A percentile compares a stretch with the other conserved stretches of the same genome.
Evolutionary conservation across 2,329 filamentous ascomycete genomes (phyloP).

Genomic region (Diaporthe sp.): DNA sequence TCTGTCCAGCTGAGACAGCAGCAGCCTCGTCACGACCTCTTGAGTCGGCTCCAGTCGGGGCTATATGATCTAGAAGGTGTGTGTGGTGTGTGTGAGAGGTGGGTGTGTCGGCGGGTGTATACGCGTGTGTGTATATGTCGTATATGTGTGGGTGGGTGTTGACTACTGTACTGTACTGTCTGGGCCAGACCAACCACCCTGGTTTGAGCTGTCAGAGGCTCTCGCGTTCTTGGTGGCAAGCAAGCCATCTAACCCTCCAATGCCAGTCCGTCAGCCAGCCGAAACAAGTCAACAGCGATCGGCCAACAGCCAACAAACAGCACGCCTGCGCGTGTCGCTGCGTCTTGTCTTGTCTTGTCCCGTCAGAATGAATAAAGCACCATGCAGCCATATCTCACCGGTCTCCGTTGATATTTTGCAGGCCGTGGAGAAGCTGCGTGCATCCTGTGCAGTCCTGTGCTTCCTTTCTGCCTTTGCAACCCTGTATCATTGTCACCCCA

Average conservation of each 20-base stretch:
- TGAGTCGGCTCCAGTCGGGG: not conserved
- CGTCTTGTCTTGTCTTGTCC: not conserved
- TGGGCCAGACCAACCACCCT: slow-evolving; percentile 3
- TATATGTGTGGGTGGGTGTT: not conserved
- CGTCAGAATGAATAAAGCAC: slow-evolving; percentile 35
- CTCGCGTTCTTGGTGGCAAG: not conserved
- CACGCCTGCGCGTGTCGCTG: not conserved
- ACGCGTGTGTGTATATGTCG: not conserved
- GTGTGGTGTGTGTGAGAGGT: too few relatives aligned
- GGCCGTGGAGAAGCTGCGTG: not conserved
- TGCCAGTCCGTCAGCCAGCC: slow-evolving; percentile 14
- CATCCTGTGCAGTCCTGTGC: slow-evolving; percentile 8
- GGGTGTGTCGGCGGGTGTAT: not conserved
- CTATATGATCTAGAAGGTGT: not conserved
- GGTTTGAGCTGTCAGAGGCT: not conserved
- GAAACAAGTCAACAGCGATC: slow-evolving; percentile 12
- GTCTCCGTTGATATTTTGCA: slow-evolving; percentile 30
- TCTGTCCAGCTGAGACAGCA: slow-evolving; percentile 31
- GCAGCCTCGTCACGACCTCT: slow-evolving; percentile 25
- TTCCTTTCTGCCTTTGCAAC: slow-evolving; percentile 19
- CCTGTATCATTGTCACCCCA: slow-evolving; percentile 24
- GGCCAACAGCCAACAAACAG: slow-evolving; percentile 14
- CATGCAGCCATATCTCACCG: slow-evolving; percentile 40
- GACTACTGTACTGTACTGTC: not conserved
- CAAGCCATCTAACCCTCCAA: not conserved